Base-by-base conservation (phyloP, 208 protist genomes). In the Lotmaria passim region DNA sequence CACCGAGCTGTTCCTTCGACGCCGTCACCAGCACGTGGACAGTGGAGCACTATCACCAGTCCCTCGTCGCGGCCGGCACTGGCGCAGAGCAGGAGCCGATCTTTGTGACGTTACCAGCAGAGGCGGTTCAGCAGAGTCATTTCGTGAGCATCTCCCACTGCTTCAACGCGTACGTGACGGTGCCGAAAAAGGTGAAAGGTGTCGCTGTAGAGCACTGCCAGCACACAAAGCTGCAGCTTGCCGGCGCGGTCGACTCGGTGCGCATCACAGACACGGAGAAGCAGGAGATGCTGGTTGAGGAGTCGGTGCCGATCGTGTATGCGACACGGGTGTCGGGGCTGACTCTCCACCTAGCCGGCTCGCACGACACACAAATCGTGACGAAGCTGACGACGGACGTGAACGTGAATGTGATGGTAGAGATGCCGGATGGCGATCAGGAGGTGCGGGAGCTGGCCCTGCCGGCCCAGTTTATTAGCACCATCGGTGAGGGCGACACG, bases 391-490 rank as follows among this genome's bases (percentile, higher is more conserved):
- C 53, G 15, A 75, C 74, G 7, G 71, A 74, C 48, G 52, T 80
- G 24, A 84, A 81, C 36, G 65, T 75, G 23, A 74, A 75, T 19
- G 41, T 72, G 17, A 59, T 62, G 38, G 56, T 74, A 41, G 23
- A 64, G 36, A 62, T 71, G 57, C 38, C 62, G 33, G 59, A 78
- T 14, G 79, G 74, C 19, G 79, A 80, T 4, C 50, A 51, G 33
- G 73, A 73, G 52, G 34, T 57, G 51, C 56, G 59, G 6, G 79
- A 74, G 60, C 31, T 84, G 33, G 56, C 79, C 4, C 55, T 83
- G 51, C 73, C 78, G 15, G 67, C 69, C 57, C 78, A 83, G 68
- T 77, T 55, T 60, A 66, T 67, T 15, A 64, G n/a, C 30, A 74
- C 47, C 17, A 38, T 74, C 43, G 36, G 28, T 14, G 68, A 43